Base-by-base conservation (phyloP, 1,284 basidiomycete species). In the Microstroma glucosiphilum region DNA sequence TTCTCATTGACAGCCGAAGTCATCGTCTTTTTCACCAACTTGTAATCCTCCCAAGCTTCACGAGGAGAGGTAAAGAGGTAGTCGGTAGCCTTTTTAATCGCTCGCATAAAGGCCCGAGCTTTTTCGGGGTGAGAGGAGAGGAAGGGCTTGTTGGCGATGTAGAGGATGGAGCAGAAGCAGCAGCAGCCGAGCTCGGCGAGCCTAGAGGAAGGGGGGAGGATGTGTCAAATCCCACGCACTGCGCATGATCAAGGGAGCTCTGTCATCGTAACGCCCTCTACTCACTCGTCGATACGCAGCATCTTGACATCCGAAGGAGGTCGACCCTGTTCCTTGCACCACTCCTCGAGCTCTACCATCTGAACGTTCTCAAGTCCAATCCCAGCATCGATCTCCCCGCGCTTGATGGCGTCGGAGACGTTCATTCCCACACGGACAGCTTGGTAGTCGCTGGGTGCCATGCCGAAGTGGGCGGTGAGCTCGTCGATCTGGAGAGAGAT, bases 351-450 rank as follows among this genome's bases (percentile, higher is more conserved):
- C 72, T 80, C 76, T 46, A 75, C 74, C 69, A 69, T 73, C 64
- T 78, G 74, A 12, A 78, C 78, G 64, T 80, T 81, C 64, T 81
- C 80, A 15, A 81, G 71, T 49, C 77, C 77, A 48, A 65, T 65
- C 43, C 46, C 64, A 13, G 77, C 79, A 60, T 81, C 79, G 63
- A 81, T 79, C 23, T 70, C 72, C 41, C 80, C 80, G 15, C 76
- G 73, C 60, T 78, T 77, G 67, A 81, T 79, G 26, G 75, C 78
- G 25, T 78, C 76, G 23, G 74, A 70, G 58, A 80, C 78, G 61
- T 80, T 79, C 80, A 81, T 81, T 40, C 80, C 80, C 43, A 78
- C 79, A 21, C 80, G 75, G 9, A 80, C 77, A 40, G 80, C 77
- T 8, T 74, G 78, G 69, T 81, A 81, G 64, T 81, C 80, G 15